Evolutionary conservation across 495 filamentous ascomycete species (phyloP), one percentile per base, ranked within the genome.

Genomic region (Pseudevernia furfuracea): DNA sequence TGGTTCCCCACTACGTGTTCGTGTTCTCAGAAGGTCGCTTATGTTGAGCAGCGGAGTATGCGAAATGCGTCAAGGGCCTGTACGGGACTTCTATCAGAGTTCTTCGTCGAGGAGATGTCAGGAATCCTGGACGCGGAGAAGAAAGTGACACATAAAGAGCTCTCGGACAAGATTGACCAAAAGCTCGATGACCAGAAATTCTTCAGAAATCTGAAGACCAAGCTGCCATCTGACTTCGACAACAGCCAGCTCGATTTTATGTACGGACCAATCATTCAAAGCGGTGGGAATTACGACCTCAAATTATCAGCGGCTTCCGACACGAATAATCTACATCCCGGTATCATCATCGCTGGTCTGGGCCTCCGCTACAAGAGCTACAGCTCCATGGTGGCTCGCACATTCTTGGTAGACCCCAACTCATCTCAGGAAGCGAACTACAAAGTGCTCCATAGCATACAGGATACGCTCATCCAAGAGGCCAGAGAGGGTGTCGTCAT

Each of bases 71-170:
- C 94, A 19, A 85, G 92, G 70, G 92, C 93, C 38, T 95, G 92
- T 66, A 91, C 92, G 64, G 92, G 90, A 49, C 79, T 97, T 41
- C 90, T 97, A 84, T 89, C 89, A 30, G 89, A 91, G 61, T 97
- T 92, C 74, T 97, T 97, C 73, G 85, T 97, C 61, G 95, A 97
- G 73, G 90, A 96, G 72, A 97, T 99, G 92, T 96, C 93, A 49
- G 87, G 86, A 65, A 85, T 97, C 58, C 83, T 99, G 63, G 94
- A 99, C 67, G 87, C 89, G 67, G 94, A 96, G 73, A 95, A 96
- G 78, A 96, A 96, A 70, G 90, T 97, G 71, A 93, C 91, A 43
- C 93, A 99, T 74, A 88, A 86, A 67, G 81, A 83, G 25, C 82
- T 99, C 14, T 83, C 89, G 4, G 83, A 87, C 66, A 96, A 91